These are phyloP conservation scores for Malus sylvestris DNA, from an alignment of 306 rosid genomes.

Conservation along the genomic window DNA sequence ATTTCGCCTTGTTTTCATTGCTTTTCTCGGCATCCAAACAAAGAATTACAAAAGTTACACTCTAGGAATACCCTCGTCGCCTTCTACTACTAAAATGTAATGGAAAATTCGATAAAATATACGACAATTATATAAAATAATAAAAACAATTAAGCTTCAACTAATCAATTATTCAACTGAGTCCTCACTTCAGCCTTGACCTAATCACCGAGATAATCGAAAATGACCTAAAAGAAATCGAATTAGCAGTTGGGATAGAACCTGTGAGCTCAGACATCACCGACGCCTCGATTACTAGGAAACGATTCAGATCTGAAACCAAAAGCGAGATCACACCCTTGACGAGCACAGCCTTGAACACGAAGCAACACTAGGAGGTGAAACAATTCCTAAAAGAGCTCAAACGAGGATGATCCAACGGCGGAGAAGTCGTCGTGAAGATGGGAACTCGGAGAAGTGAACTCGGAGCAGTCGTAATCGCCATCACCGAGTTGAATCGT, in stretches of 20 bases:
- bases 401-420: constrained; percentile 29
- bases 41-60: neutral
- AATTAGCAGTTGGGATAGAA: constrained; percentile 32
- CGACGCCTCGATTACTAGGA: constrained; percentile 30
- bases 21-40: neutral
- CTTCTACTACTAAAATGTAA: neutral
- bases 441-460: constrained; percentile 16
- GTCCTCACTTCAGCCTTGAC: neutral
- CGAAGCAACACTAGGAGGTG: constrained; percentile 27
- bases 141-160: neutral
- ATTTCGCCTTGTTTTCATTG: neutral
- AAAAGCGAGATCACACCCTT: constrained; percentile 29
- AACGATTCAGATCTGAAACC: constrained; percentile 54
- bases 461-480: constrained; percentile 22
- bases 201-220: neutral
- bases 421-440: constrained; percentile 1
- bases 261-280: constrained; percentile 49
- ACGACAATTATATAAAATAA: neutral
- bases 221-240: neutral
- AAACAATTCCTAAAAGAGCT: constrained; percentile 7
- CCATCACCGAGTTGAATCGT: constrained; percentile 36
- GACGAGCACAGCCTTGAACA: constrained; percentile 17
- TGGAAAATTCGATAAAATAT: neutral
- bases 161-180: neutral
- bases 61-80: neutral